These are phyloP conservation scores for Sicyos edulis DNA, from an alignment of 306 rosid genomes.

Conservation along the genomic window DNA sequence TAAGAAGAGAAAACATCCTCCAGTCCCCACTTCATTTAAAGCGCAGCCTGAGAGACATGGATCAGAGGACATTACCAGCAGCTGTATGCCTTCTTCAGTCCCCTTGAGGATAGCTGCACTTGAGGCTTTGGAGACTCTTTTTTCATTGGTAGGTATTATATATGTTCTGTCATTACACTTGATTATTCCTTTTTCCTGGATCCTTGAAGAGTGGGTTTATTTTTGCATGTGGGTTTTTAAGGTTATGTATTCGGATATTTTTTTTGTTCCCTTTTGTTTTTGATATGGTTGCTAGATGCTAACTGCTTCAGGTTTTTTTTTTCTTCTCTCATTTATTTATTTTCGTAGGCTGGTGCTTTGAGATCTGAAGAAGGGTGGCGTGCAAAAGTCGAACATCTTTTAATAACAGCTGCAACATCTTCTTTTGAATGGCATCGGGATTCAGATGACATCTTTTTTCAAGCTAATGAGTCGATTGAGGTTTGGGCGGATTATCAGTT, in stretches of 20 bases:
- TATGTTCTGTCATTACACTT: not conserved
- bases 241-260: not conserved
- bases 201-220: not conserved
- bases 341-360: conserved; percentile 63
- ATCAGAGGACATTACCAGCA: conserved; percentile 35
- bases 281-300: not conserved
- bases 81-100: conserved; percentile 31
- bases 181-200: not conserved
- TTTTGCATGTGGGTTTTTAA: not conserved
- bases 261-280: not conserved
- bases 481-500: conserved; percentile 54
- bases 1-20: conserved; percentile 58
- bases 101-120: conserved; percentile 76
- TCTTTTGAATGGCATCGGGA: conserved; percentile 46
- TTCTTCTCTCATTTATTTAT: not conserved
- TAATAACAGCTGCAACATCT: conserved; percentile 41
- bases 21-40: conserved; percentile 33
- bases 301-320: not conserved
- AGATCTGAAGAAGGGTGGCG: conserved; percentile 54
- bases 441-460: conserved; percentile 40
- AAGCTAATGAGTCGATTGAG: conserved; percentile 36
- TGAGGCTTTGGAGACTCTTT: conserved; percentile 68
- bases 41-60: conserved; percentile 33
- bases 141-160: conserved; percentile 57
- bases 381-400: conserved; percentile 52